phyloP scores from a whole-genome alignment of 495 filamentous ascomycete genomes.

The Hamigera avellanea region DNA sequence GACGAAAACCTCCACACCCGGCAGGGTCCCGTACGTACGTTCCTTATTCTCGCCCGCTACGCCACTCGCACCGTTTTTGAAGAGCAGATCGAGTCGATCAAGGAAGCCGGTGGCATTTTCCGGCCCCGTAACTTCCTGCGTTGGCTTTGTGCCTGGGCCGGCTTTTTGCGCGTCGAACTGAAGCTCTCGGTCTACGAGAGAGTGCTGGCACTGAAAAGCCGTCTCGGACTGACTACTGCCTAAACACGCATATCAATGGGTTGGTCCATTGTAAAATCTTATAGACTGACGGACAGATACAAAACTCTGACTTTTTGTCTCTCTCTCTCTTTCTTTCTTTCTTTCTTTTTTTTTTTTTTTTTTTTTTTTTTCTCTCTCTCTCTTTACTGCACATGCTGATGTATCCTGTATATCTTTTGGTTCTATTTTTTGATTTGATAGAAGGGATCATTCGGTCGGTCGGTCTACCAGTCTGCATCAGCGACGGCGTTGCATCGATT shows the following conservation, averaged over 20 bases:
- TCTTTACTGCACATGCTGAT: no score
- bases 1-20: conserved; percentile 90
- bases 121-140: conserved; percentile 42
- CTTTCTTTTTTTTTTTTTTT: no score
- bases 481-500: conserved; percentile 16
- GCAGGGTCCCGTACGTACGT: conserved; percentile 76
- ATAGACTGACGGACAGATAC: no score
- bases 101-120: conserved; percentile 38
- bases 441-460: no score
- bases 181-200: conserved; percentile 52
- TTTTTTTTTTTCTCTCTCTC: no score
- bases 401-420: neutral
- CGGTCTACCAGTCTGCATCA: conserved; percentile 15
- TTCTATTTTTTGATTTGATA: neutral
- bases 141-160: conserved; percentile 44
- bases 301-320: no score
- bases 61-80: conserved; percentile 80
- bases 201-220: conserved; percentile 33
- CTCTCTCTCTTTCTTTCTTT: no score
- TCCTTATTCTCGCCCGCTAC: conserved; percentile 89
- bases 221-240: conserved; percentile 18
- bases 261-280: no score
- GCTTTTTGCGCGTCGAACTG: conserved; percentile 49
- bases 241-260: no score
- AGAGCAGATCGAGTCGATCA: conserved; percentile 68